These are phyloP conservation scores for Termitomyces sp. DNA, from an alignment of 768 basidiomycete species.

Conservation along the genomic window DNA sequence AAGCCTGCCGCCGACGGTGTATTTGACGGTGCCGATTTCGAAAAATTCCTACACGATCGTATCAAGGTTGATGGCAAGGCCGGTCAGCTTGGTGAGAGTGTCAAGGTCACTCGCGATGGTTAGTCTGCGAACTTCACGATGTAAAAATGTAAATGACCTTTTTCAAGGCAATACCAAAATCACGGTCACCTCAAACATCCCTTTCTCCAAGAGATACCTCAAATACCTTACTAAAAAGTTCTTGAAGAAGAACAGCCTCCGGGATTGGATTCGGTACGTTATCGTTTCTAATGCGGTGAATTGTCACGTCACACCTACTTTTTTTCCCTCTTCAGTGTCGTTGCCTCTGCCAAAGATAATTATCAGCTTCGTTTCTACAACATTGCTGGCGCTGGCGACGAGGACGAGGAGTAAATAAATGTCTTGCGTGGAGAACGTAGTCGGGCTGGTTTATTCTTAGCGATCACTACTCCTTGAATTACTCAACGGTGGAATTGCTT, in stretches of 20 bases:
- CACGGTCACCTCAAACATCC: slow-evolving; percentile 79
- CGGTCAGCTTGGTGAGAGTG: slow-evolving; percentile 86
- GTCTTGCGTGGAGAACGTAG: not conserved
- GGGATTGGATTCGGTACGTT: slow-evolving; percentile 91
- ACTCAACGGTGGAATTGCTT: too few relatives aligned
- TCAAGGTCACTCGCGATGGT: slow-evolving; percentile 90
- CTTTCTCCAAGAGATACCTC: slow-evolving; percentile 95
- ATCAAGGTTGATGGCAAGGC: slow-evolving; percentile 92
- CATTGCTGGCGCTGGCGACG: slow-evolving; percentile 47
- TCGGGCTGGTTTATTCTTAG: not conserved
- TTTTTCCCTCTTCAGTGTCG: slow-evolving; percentile 51
- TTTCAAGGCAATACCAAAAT: slow-evolving; percentile 72
- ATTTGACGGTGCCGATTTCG: slow-evolving; percentile 60
- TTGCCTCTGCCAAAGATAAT: slow-evolving; percentile 88
- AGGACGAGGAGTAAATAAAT: slow-evolving; percentile 25
- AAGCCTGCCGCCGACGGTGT: slow-evolving; percentile 62
- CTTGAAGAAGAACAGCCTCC: slow-evolving; percentile 94
- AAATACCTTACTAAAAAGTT: slow-evolving; percentile 99
- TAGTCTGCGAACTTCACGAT: slow-evolving; percentile 21
- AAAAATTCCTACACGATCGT: slow-evolving; percentile 91
- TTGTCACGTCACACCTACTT: not conserved
- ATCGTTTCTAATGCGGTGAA: not conserved
- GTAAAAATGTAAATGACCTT: not conserved
- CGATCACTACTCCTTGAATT: not conserved
- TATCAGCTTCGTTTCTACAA: slow-evolving; percentile 97